These are phyloP conservation scores for Starmera stellimalicola DNA, from an alignment of 1,139 yeast genomes.

Conservation along the genomic window DNA sequence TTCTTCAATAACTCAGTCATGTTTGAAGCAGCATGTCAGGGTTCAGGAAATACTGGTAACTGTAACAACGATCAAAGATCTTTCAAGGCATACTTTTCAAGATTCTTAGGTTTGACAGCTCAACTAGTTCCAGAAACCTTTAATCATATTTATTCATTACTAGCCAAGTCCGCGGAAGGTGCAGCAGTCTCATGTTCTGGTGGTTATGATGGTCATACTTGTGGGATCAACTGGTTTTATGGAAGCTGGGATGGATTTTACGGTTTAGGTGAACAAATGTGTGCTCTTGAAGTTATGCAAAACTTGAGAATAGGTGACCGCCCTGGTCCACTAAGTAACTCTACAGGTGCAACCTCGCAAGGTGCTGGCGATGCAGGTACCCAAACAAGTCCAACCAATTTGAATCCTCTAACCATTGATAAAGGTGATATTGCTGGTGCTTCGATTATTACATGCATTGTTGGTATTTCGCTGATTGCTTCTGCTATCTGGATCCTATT, in stretches of 20 bases:
- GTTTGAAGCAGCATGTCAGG: conserved; percentile 81
- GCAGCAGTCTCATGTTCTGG: conserved; percentile 83
- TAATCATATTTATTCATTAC: conserved; percentile 38
- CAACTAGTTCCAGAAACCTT: conserved; percentile 57
- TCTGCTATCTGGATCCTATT: conserved; percentile 67
- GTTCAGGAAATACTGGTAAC: conserved; percentile 22
- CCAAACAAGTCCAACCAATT: conserved; percentile 21
- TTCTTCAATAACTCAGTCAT: conserved; percentile 55
- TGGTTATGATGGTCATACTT: conserved; percentile 81
- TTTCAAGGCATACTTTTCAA: conserved; percentile 72
- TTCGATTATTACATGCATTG: conserved; percentile 69
- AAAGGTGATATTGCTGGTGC: conserved; percentile 81
- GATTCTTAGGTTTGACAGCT: conserved; percentile 72
- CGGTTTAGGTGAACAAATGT: conserved; percentile 94
- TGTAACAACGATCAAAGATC: conserved; percentile 90
- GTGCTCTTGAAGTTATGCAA: conserved; percentile 72
- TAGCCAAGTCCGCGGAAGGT: conserved; percentile 60
- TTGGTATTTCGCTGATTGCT: conserved; percentile 56
- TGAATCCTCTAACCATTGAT: conserved; percentile 40
- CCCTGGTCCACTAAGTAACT: conserved; percentile 50
- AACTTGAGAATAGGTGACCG: conserved; percentile 45
- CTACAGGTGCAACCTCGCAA: conserved; percentile 49
- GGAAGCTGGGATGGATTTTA: conserved; percentile 66
- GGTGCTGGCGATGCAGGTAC: conserved; percentile 59
- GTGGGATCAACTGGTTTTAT: conserved; percentile 72